Conservation (phyloP, 306 rosid species). For the Quercus cerris region DNA sequence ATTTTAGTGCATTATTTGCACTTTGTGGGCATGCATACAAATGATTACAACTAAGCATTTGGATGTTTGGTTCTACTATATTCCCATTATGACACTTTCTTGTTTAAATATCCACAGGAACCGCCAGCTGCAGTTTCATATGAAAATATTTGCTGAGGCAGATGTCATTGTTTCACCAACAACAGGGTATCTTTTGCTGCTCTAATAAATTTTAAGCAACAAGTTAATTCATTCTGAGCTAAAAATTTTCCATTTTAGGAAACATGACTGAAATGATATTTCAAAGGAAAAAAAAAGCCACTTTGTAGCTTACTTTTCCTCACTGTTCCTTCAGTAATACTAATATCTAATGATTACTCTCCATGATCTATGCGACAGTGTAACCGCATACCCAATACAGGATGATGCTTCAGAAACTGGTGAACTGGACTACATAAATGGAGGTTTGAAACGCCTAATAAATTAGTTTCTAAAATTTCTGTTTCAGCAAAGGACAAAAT, state of each 20-base stretch:
- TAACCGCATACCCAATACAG: constrained; percentile 79
- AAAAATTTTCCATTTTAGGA: too few species aligned
- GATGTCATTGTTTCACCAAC: constrained; percentile 95
- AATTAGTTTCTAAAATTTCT: not conserved
- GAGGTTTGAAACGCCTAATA: constrained; percentile 48
- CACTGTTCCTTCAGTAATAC: not conserved
- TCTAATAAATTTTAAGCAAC: not conserved
- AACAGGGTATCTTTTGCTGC: constrained; percentile 50
- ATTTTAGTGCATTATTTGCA: not conserved
- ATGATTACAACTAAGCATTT: not conserved
- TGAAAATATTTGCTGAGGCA: constrained; percentile 61
- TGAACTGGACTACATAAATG: constrained; percentile 93
- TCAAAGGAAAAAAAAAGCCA: not conserved
- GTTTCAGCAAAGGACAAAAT: not conserved
- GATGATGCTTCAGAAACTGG: constrained; percentile 83
- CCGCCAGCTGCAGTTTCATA: constrained; percentile 81
- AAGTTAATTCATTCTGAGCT: not conserved
- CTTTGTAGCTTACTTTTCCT: not conserved
- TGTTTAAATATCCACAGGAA: constrained; percentile 50
- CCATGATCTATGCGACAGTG: constrained; percentile 44
- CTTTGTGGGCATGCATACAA: not conserved
- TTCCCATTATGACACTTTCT: not conserved
- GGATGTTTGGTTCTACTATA: not conserved
- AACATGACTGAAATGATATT: too few species aligned
- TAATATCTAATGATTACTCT: not conserved